Percentiles rank a stretch among this genome's conserved stretches.
phyloP scores from a whole-genome alignment of 768 basidiomycete species.

The Rhodosporidiobolus sp. region DNA sequence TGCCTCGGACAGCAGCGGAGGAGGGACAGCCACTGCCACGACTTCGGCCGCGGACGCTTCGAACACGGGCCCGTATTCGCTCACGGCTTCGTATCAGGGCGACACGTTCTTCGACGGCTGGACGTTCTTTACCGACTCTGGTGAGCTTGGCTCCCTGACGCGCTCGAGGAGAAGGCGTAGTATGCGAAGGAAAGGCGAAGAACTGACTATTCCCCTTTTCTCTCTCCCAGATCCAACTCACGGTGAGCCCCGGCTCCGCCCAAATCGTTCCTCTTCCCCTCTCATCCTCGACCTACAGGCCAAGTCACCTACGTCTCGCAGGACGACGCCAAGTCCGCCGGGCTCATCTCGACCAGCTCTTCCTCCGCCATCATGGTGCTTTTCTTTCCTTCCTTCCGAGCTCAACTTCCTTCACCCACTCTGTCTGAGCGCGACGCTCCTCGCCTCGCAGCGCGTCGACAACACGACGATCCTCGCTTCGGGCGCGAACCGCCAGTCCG shows the following conservation, averaged over 20 bases:
- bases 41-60: not conserved
- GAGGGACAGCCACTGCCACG: not conserved
- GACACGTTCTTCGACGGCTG: slow-evolving; percentile 29
- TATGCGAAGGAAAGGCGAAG: slow-evolving; percentile 18
- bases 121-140: slow-evolving; percentile 8
- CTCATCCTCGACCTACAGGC: not conserved
- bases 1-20: too few relatives aligned
- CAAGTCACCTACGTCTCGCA: slow-evolving; percentile 15
- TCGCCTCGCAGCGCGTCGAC: slow-evolving; percentile 21
- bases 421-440: not conserved
- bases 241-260: not conserved
- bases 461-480: slow-evolving; percentile 22
- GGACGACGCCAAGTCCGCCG: slow-evolving; percentile 6
- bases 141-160: not conserved
- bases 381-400: not conserved
- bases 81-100: slow-evolving; percentile 4
- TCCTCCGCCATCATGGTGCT: slow-evolving; percentile 19
- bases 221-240: too few relatives aligned
- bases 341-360: slow-evolving; percentile 14
- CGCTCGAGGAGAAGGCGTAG: not conserved
- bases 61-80: slow-evolving; percentile 27
- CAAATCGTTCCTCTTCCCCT: too few relatives aligned
- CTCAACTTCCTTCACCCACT: not conserved
- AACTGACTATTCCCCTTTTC: not conserved
- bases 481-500: slow-evolving; percentile 5